Evolutionary conservation across 2,329 filamentous ascomycete genomes (phyloP).

Genomic region (Trichoderma guizhouense): DNA sequence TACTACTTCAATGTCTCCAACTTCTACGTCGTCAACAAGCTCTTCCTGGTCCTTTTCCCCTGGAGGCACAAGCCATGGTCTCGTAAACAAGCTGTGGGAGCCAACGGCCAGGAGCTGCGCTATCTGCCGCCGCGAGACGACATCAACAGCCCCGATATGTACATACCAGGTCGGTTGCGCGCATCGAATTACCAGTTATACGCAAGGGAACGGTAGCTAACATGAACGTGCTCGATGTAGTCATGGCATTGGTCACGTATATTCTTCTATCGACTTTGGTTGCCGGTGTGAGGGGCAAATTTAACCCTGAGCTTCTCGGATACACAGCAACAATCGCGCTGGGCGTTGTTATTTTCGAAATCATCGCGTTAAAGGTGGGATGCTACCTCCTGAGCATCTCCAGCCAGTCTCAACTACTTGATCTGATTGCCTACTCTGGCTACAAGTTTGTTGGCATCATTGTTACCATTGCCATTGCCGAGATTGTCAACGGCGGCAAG

Average conservation of each 20-base stretch:
- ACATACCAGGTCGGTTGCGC: slow-evolving; percentile 65
- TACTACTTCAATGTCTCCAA: slow-evolving; percentile 99
- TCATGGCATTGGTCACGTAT: slow-evolving; percentile 97
- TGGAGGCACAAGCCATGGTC: slow-evolving; percentile 99
- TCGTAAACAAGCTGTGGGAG: slow-evolving; percentile 74
- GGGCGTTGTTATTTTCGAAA: slow-evolving; percentile 80
- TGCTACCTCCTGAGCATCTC: slow-evolving; percentile 93
- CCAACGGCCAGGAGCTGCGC: slow-evolving; percentile 66
- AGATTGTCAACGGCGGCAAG: slow-evolving; percentile 72
- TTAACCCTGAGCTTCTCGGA: slow-evolving; percentile 90
- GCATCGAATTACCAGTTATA: neutral
- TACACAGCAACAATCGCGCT: slow-evolving; percentile 83
- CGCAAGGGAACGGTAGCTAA: slow-evolving; percentile 22
- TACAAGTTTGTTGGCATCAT: slow-evolving; percentile 99
- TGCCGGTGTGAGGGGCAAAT: slow-evolving; percentile 83
- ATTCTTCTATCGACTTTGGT: slow-evolving; percentile 90
- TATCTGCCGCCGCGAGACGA: slow-evolving; percentile 93
- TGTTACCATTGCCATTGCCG: slow-evolving; percentile 74
- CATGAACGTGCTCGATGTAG: slow-evolving; percentile 31
- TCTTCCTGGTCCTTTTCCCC: slow-evolving; percentile 90
- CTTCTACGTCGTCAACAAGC: slow-evolving; percentile 90
- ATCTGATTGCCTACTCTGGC: slow-evolving; percentile 91
- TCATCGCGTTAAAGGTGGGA: slow-evolving; percentile 84
- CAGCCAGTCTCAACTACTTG: slow-evolving; percentile 88
- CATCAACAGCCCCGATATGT: slow-evolving; percentile 98